These are phyloP conservation scores for Tulasnella calospora DNA, from an alignment of 768 basidiomycete species.

Conservation along the genomic window DNA sequence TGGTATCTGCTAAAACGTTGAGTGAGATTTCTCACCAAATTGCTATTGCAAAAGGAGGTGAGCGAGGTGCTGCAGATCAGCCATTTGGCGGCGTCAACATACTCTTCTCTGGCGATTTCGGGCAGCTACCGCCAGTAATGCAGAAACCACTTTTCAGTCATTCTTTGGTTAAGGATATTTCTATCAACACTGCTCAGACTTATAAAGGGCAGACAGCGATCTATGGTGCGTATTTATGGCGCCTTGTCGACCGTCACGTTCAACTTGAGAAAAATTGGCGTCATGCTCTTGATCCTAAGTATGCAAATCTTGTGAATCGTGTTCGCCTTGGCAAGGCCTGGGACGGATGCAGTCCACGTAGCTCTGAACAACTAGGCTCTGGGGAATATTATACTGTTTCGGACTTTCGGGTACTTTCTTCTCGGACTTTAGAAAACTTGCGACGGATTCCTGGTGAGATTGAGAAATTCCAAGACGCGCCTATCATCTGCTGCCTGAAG, in stretches of 20 bases:
- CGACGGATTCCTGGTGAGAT: background rate
- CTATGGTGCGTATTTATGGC: background rate
- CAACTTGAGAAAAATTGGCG: background rate
- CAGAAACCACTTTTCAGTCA: background rate
- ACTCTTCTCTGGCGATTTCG: slow-evolving; percentile 21
- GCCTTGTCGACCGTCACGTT: background rate
- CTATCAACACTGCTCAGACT: background rate
- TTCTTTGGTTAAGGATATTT: background rate
- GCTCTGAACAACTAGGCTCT: background rate
- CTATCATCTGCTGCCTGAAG: background rate
- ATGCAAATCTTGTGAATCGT: background rate
- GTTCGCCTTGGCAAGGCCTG: background rate
- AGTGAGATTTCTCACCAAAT: slow-evolving; percentile 16
- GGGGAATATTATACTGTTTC: background rate
- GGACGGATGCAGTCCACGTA: background rate
- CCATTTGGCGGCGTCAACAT: slow-evolving; percentile 25
- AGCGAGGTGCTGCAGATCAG: too few relatives aligned
- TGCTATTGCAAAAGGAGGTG: background rate
- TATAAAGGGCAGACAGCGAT: background rate
- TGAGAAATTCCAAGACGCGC: background rate
- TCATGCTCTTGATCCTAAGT: background rate
- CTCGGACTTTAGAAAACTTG: background rate
- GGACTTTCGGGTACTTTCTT: background rate
- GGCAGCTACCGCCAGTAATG: slow-evolving; percentile 7
- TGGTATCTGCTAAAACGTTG: slow-evolving; percentile 19